Percentiles rank a stretch among this genome's conserved stretches.
Evolutionary conservation across 768 basidiomycete species (phyloP).

Genomic region (Mycena alexandri): DNA sequence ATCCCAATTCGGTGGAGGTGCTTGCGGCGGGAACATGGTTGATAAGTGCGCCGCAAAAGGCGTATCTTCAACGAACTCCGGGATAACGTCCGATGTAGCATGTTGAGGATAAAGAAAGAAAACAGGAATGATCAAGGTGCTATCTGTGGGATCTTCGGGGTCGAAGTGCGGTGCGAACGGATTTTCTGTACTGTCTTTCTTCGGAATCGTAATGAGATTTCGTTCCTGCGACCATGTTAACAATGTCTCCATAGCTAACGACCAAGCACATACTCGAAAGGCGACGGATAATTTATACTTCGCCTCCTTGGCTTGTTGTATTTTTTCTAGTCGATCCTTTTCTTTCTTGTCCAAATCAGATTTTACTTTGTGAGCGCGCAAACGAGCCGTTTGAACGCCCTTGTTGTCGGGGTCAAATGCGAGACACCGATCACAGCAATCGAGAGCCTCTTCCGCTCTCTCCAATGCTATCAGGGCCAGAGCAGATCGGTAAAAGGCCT

Average conservation of each 20-base stretch:
- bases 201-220: conserved; percentile 72
- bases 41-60: conserved; percentile 83
- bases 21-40: conserved; percentile 85
- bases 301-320: conserved; percentile 64
- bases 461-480: conserved; percentile 81
- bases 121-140: conserved; percentile 83
- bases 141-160: conserved; percentile 67
- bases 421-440: conserved; percentile 82
- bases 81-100: conserved; percentile 89
- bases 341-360: conserved; percentile 65
- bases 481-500: conserved; percentile 90
- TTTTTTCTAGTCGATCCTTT: conserved; percentile 61
- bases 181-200: conserved; percentile 64
- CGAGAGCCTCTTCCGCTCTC: conserved; percentile 83
- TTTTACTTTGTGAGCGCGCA: conserved; percentile 61
- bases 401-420: conserved; percentile 69
- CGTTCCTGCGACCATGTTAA: conserved; percentile 66
- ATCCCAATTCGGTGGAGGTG: conserved; percentile 83
- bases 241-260: conserved; percentile 3
- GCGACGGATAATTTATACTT: conserved; percentile 68
- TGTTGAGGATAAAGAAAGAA: conserved; percentile 96
- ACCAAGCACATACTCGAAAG: conserved; percentile 67
- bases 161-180: conserved; percentile 77
- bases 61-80: conserved; percentile 87
- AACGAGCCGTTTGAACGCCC: conserved; percentile 62